phyloP scores from a whole-genome alignment of 2,329 filamentous ascomycete species.

The Alternaria hordeiaustralica region DNA sequence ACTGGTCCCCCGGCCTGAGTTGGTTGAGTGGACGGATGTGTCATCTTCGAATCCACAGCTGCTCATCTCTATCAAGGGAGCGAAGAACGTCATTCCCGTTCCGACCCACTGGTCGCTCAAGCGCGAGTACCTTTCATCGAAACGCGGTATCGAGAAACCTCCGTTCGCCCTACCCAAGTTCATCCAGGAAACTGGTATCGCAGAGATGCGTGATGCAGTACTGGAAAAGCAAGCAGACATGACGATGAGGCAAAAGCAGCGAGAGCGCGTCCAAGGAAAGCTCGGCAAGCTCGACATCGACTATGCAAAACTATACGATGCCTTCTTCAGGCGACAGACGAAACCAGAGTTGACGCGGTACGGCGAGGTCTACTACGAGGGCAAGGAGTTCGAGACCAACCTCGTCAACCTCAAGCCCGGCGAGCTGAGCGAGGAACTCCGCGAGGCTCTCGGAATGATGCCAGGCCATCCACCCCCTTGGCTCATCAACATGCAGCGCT shows the following conservation, averaged over 20 bases:
- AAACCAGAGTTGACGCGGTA: slow-evolving; percentile 94
- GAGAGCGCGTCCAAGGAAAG: slow-evolving; percentile 91
- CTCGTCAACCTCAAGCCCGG: slow-evolving; percentile 88
- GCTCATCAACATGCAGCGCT: slow-evolving; percentile 96
- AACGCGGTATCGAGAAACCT: slow-evolving; percentile 94
- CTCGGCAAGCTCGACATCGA: slow-evolving; percentile 98
- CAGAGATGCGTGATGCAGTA: slow-evolving; percentile 96
- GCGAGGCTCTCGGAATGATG: slow-evolving; percentile 92
- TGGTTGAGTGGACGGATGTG: slow-evolving; percentile 97
- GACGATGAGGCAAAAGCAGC: slow-evolving; percentile 90
- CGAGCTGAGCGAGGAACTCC: slow-evolving; percentile 85
- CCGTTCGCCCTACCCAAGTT: slow-evolving; percentile 93
- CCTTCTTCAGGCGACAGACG: slow-evolving; percentile 97
- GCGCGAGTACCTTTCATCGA: slow-evolving; percentile 95
- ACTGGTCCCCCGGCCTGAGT: slow-evolving; percentile 85
- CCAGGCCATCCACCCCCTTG: slow-evolving; percentile 92
- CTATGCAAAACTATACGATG: slow-evolving; percentile 97
- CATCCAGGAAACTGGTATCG: slow-evolving; percentile 95
- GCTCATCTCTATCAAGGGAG: slow-evolving; percentile 91
- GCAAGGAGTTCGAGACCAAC: slow-evolving; percentile 97
- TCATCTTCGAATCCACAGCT: slow-evolving; percentile 88
- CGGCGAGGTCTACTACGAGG: slow-evolving; percentile 99
- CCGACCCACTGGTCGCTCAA: slow-evolving; percentile 95
- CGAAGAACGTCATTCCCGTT: slow-evolving; percentile 94
- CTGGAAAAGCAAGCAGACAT: slow-evolving; percentile 95